Percentiles rank a stretch among this genome's conserved stretches.
phyloP scores from a whole-genome alignment of 1,284 basidiomycete species.

The Gymnopus androsaceus region DNA sequence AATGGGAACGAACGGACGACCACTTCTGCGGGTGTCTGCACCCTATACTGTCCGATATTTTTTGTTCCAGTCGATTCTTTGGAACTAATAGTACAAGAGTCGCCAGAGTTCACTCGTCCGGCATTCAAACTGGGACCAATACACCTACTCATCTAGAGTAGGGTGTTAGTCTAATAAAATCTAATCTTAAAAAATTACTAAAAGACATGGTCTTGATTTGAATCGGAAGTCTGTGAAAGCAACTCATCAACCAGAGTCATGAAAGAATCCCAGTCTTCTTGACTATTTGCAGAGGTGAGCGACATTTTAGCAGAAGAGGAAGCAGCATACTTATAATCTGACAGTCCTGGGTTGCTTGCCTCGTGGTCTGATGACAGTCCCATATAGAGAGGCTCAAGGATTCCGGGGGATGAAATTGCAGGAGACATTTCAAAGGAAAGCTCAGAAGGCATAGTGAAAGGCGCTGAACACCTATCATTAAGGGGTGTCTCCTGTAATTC shows the following conservation, averaged over 20 bases:
- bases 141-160: too few species aligned
- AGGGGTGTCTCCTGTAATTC: background rate
- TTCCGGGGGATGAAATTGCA: background rate
- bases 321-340: background rate
- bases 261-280: conserved; percentile 8
- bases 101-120: too few species aligned
- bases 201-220: too few species aligned
- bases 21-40: too few species aligned
- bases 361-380: background rate
- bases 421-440: too few species aligned
- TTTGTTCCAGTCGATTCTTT: too few species aligned
- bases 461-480: background rate
- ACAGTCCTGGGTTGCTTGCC: background rate
- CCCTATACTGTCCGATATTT: too few species aligned
- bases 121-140: too few species aligned
- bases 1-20: too few species aligned
- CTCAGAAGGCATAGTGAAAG: background rate
- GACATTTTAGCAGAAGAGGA: background rate
- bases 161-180: too few species aligned
- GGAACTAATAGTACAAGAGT: too few species aligned
- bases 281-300: background rate
- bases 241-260: conserved; percentile 7
- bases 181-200: too few species aligned
- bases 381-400: background rate
- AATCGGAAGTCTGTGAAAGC: background rate